These are phyloP conservation scores for Boletus sp. DNA, from an alignment of 768 basidiomycete species.

Conservation along the genomic window DNA sequence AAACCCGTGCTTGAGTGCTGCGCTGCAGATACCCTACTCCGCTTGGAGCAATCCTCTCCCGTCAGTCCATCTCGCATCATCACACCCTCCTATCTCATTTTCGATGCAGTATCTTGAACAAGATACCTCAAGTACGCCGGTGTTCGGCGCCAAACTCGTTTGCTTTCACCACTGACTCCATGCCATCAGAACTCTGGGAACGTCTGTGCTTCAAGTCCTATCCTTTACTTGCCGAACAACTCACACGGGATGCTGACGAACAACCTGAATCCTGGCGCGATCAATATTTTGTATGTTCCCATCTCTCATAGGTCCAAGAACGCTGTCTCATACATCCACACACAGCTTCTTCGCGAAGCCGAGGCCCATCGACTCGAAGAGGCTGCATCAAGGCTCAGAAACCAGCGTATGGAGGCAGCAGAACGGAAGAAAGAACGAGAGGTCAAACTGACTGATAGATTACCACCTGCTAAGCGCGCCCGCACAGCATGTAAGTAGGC, in stretches of 20 bases:
- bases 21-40: constrained; percentile 63
- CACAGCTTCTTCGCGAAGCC: constrained; percentile 52
- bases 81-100: constrained; percentile 13
- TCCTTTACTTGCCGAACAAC: constrained; percentile 51
- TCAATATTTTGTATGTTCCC: constrained; percentile 58
- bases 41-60: constrained; percentile 68
- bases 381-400: constrained; percentile 58
- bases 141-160: not conserved
- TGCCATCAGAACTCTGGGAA: constrained; percentile 62
- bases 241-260: constrained; percentile 37
- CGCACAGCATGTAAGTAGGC: constrained; percentile 60
- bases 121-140: constrained; percentile 52
- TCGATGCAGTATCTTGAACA: constrained; percentile 47
- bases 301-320: not conserved
- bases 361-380: constrained; percentile 68
- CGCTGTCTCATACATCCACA: constrained; percentile 8
- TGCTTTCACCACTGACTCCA: constrained; percentile 3
- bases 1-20: constrained; percentile 76
- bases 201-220: constrained; percentile 60
- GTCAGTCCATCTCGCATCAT: constrained; percentile 41
- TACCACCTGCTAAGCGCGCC: constrained; percentile 65
- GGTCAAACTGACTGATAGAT: constrained; percentile 69
- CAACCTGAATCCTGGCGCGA: constrained; percentile 67
- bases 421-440: constrained; percentile 76
- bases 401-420: constrained; percentile 64